phyloP scores from a whole-genome alignment of 1,284 basidiomycete species.

The Schizophyllum amplum region DNA sequence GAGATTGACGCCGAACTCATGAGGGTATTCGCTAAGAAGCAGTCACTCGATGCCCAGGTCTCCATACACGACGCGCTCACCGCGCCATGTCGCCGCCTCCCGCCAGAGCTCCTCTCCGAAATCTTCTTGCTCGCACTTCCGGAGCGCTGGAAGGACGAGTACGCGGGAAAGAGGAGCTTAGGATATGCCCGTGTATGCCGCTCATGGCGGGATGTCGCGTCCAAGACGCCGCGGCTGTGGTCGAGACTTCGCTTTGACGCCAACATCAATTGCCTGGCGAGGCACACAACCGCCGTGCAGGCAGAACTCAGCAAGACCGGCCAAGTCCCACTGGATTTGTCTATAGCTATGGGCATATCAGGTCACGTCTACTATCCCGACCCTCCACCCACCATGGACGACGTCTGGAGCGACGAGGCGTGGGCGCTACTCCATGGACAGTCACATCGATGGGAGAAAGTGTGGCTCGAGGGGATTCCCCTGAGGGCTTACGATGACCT shows the following conservation, averaged over 20 bases:
- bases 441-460: not conserved
- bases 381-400: not conserved
- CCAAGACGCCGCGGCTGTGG: not conserved
- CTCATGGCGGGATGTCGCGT: not conserved
- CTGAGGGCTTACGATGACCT: not conserved
- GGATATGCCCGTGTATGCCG: not conserved
- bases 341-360: not conserved
- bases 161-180: not conserved
- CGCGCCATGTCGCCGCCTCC: constrained; percentile 9
- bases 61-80: not conserved
- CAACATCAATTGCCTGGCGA: not conserved
- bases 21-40: too few relatives aligned
- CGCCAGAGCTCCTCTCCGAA: constrained; percentile 7
- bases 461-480: not conserved
- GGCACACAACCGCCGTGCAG: not conserved
- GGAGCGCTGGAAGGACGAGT: not conserved
- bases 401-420: not conserved
- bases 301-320: not conserved
- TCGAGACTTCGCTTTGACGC: not conserved
- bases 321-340: not conserved
- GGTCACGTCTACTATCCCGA: too few relatives aligned
- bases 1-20: too few relatives aligned
- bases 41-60: too few relatives aligned
- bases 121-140: constrained; percentile 7
- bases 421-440: not conserved